Evolutionary conservation across 169 alveolate genomes (phyloP).

Genomic region (Haemoproteus tartakovskyi): DNA sequence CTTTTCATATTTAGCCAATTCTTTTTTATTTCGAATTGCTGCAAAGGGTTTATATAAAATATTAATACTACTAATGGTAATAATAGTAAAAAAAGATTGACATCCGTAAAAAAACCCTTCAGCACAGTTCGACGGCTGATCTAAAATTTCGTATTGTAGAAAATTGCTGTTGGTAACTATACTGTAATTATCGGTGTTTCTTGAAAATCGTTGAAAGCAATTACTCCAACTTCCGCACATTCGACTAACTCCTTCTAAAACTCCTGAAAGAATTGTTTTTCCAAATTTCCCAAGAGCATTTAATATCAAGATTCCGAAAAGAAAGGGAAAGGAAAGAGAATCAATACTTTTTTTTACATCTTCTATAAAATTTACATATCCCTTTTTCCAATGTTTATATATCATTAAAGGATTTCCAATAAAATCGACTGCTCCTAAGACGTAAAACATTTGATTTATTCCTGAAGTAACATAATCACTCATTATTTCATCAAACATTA

Average conservation of each 20-base stretch:
- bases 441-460: slow-evolving; percentile 77
- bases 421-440: slow-evolving; percentile 79
- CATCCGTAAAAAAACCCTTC: slow-evolving; percentile 77
- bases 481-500: slow-evolving; percentile 59
- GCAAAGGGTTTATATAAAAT: slow-evolving; percentile 51
- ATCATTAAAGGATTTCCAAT: slow-evolving; percentile 80
- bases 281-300: slow-evolving; percentile 46
- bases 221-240: slow-evolving; percentile 65
- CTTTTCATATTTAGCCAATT: slow-evolving; percentile 55
- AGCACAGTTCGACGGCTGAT: slow-evolving; percentile 75
- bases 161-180: slow-evolving; percentile 64
- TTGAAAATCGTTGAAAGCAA: slow-evolving; percentile 63
- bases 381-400: slow-evolving; percentile 76
- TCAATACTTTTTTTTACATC: slow-evolving; percentile 58
- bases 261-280: slow-evolving; percentile 43
- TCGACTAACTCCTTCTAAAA: slow-evolving; percentile 58
- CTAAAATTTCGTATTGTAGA: slow-evolving; percentile 68
- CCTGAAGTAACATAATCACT: slow-evolving; percentile 72
- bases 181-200: slow-evolving; percentile 64
- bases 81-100: slow-evolving; percentile 67
- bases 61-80: slow-evolving; percentile 68
- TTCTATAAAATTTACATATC: slow-evolving; percentile 40
- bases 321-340: slow-evolving; percentile 55
- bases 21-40: slow-evolving; percentile 70
- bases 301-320: slow-evolving; percentile 47